phyloP scores from a whole-genome alignment of 495 filamentous ascomycete species.

The Podospora conica region DNA sequence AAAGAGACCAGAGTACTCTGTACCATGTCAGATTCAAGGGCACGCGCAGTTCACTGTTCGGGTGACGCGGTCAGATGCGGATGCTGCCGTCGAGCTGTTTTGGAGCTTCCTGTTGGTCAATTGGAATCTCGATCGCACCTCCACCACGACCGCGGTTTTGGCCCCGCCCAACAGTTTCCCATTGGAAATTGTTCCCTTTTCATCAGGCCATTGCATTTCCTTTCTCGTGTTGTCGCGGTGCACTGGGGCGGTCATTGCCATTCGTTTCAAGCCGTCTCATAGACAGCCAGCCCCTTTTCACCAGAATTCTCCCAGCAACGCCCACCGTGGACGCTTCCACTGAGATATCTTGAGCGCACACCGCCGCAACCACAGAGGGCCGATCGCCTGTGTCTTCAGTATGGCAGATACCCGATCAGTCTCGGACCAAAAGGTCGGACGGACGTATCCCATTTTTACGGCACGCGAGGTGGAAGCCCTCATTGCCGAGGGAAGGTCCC shows the following conservation, averaged over 20 bases:
- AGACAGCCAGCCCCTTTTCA: not conserved
- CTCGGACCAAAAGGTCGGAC: not conserved
- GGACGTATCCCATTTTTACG: constrained; percentile 44
- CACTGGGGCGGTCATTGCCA: not conserved
- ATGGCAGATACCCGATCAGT: not conserved
- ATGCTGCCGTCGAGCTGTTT: not conserved
- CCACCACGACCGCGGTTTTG: not conserved
- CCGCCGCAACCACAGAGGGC: not conserved
- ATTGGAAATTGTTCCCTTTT: not conserved
- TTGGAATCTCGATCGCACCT: not conserved
- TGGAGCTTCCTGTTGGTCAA: not conserved
- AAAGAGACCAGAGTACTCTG: too few species aligned
- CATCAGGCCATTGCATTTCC: not conserved
- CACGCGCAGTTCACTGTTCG: not conserved
- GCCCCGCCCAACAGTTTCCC: not conserved
- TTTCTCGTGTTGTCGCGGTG: not conserved
- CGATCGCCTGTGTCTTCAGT: not conserved
- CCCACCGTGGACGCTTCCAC: not conserved
- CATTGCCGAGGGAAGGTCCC: constrained; percentile 76
- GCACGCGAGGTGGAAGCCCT: constrained; percentile 77
- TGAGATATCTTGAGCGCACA: not conserved
- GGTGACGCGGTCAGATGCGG: not conserved
- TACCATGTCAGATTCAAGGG: not conserved
- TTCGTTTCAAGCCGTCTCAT: not conserved
- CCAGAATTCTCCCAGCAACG: not conserved